Evolutionary conservation across 257 asterid species (phyloP), one percentile per base, ranked within the genome.

Genomic region (Cruciata laevipes): DNA sequence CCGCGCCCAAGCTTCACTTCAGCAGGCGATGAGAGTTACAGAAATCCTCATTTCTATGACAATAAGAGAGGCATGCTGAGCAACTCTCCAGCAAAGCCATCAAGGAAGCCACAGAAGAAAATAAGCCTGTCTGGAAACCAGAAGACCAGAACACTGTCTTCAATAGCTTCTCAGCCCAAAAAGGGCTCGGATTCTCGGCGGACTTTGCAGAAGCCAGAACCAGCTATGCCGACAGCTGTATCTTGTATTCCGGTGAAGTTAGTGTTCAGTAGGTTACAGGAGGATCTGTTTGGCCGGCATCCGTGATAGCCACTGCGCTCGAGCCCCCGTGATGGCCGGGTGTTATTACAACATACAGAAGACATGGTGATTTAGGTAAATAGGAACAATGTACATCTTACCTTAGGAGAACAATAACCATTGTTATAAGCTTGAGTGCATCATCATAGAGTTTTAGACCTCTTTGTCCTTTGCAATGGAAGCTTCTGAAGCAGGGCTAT

Each of bases 191-290:
- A 64, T 60, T 71, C 44, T 67, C 78, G 47, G 35, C 81, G 65
- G 70, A 83, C 79, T 27, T 83, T 83, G 76, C 71, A 83, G 10
- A 89, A 90, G 80, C 72, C 77, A 7, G 89, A 73, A 53, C 74
- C 74, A 8, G 69, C 74, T 4, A 65, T 73, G 58, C 82, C 90
- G 58, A 80, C 84, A 12, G 73, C 84, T 0, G 83, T 93, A 51
- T 89, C 99, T 68, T 93, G 96, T 73, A 88, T 93, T 76, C 97
- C 99, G 10, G 97, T 93, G 7, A 93, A 87, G 77, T 76, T 93
- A 83, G 97, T 90, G 31, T 93, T 88, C 83, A 90, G 96, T 80
- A 83, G 99, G 82, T 85, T 93, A 71, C 86, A 86, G 24, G 97
- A 90, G 87, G 99, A 83, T 75, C 71, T 93, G 81, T 80, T 75